Evolutionary conservation across 306 rosid genomes (phyloP).

Genomic region (Neltuma alba): DNA sequence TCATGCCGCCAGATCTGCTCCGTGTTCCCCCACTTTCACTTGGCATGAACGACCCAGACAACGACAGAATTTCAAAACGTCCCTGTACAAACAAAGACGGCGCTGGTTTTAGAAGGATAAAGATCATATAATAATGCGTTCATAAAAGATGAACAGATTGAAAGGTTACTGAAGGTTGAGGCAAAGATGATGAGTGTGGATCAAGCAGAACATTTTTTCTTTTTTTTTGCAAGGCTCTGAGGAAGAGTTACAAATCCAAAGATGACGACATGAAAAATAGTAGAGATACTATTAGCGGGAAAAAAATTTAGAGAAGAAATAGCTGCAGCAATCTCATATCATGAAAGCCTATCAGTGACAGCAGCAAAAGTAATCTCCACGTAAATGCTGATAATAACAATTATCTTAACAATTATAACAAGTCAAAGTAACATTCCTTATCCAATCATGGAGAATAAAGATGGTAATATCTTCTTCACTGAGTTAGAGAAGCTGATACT

Average conservation of each 20-base stretch:
- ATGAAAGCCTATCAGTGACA: background rate
- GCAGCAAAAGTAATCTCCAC: background rate
- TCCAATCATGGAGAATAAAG: background rate
- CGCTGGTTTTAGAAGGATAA: background rate
- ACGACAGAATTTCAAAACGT: constrained; percentile 18
- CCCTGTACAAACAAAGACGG: background rate
- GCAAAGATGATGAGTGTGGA: background rate
- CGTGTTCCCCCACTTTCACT: constrained; percentile 20
- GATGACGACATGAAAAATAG: background rate
- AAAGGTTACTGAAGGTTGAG: background rate
- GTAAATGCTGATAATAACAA: background rate
- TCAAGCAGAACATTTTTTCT: background rate
- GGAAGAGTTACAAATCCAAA: background rate
- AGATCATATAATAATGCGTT: background rate
- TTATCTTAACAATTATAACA: background rate
- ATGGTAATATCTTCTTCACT: background rate
- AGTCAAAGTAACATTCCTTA: background rate
- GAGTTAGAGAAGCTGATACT: background rate
- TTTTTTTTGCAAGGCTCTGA: background rate
- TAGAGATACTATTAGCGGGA: background rate
- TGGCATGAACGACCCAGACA: constrained; percentile 20
- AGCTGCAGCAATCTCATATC: background rate
- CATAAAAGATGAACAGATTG: background rate
- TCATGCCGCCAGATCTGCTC: constrained; percentile 20
- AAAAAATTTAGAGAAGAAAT: background rate